Evolutionary conservation across 1,284 basidiomycete species (phyloP), one percentile per base, ranked within the genome.

Genomic region (Apiotrichum sp.): DNA sequence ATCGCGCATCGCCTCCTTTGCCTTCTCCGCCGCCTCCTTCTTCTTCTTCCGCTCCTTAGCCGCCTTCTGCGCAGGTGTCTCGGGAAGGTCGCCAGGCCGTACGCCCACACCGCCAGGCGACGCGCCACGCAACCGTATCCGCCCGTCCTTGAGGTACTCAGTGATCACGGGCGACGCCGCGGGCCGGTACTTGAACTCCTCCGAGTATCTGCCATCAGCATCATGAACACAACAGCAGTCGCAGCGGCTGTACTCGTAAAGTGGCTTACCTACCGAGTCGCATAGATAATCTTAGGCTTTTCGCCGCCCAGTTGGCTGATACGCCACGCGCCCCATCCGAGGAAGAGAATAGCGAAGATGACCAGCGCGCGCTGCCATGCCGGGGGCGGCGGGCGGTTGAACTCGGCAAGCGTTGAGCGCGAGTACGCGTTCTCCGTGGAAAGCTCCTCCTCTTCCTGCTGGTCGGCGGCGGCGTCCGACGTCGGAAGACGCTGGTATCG

Each of bases 101-200:
- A 77, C 65, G 6, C 75, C 75, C 4, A 73, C 66, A 4, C 73
- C 73, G 33, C 72, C 76, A 0, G 71, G 63, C 6, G 63, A 64
- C n/a, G 75, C 77, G 11, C 77, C 77, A 33, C 77, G 64, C 3
- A 78, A 52, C 8, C 75, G 64, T 35, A 77, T 71, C 4, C 73
- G 67, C 16, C 76, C 76, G 61, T 76, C 74, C 52, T 70, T 63
- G 31, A 77, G 66, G 50, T 68, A 62, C 58, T 78, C 75, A 41
- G 75, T 78, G 54, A 78, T 77, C 13, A 78, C 71, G 32, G 77
- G 77, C 9, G 73, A 74, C 7, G 75, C 72, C 14, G 77, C 77
- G 2, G 77, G 77, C n/a, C 77, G 69, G 60, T 69, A 78, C 56
- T 71, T 73, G 67, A 67, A 69, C 65, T 78, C 75, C 49, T 77